phyloP scores from a whole-genome alignment of 2,329 filamentous ascomycete species.

The Penicillium sp. region DNA sequence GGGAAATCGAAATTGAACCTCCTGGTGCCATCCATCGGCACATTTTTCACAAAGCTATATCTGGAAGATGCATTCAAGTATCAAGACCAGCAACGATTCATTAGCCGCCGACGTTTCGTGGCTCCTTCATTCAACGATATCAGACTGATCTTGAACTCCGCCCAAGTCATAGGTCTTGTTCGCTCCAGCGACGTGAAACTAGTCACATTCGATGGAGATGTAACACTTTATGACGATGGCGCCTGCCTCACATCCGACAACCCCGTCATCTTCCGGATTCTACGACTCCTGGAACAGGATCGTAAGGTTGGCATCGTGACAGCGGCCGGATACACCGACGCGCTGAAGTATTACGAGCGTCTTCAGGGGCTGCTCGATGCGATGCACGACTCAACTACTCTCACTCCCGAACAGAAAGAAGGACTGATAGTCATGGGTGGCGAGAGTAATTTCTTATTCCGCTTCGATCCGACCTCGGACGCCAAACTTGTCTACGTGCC shows the following conservation, averaged over 20 bases:
- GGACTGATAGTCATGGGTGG: constrained; percentile 91
- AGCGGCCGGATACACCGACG: constrained; percentile 89
- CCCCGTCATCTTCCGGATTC: constrained; percentile 68
- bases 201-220: constrained; percentile 95
- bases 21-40: constrained; percentile 85
- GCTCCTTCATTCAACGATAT: constrained; percentile 97
- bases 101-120: constrained; percentile 88
- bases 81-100: constrained; percentile 81
- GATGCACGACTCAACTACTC: constrained; percentile 59
- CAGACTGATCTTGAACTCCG: constrained; percentile 86
- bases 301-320: constrained; percentile 94
- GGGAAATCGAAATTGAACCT: constrained; percentile 87
- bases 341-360: constrained; percentile 79
- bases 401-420: constrained; percentile 67
- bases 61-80: constrained; percentile 88
- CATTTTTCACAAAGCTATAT: constrained; percentile 84
- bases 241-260: constrained; percentile 71
- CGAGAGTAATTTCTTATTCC: constrained; percentile 93
- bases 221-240: constrained; percentile 92
- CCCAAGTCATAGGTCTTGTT: constrained; percentile 89
- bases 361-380: constrained; percentile 84
- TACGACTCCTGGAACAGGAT: constrained; percentile 70
- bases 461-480: constrained; percentile 64
- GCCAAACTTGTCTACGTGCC: constrained; percentile 66
- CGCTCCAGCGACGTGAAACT: constrained; percentile 70